Evolutionary conservation across 768 basidiomycete genomes (phyloP), one percentile per base, ranked within the genome.

Genomic region (Hygrocybe coccinea): DNA sequence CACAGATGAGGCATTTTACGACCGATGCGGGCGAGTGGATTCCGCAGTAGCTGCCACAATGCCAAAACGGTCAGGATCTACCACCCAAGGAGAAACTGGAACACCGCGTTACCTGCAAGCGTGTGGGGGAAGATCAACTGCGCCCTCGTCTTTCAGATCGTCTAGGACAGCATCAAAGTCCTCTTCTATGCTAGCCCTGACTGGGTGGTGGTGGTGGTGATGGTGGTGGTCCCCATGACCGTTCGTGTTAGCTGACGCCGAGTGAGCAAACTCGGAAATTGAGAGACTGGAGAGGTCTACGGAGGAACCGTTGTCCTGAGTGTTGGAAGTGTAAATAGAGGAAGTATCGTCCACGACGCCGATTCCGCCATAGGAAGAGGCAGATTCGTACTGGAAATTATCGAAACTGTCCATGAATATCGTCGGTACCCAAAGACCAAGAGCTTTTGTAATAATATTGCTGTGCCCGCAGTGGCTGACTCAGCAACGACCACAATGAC

Each of bases 1-100:
- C 81, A 66, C 93, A 95, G 48, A 95, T 67, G 48, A 94, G 79
- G 63, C 93, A 95, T 72, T 95, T 97, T 58, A 98, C 97, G 22
- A 99, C 97, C 35, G 91, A 94, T 5, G 95, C 89, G 5, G 97
- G 95, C 46, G 91, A 93, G 72, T 98, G 95, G 41, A 98, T 97
- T 21, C 97, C 97, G 64, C 97, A 99, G 65, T 99, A 99, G 68
- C 95, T 97, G 59, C 36, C n/a, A n/a, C n/a, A n/a, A 41, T 39
- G 45, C 45, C 46, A 47, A 53, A 50, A n/a, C n/a, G 51, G 49
- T 50, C 33, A 56, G 46, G 55, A 52, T 48, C 62, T 52, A 52
- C 53, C 24, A 57, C 36, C 22, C 24, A 14, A 46, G 41, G 59
- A 63, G 47, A 57, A n/a, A 43, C 29, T 43, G 46, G 36, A 53